Evolutionary conservation across 768 basidiomycete genomes (phyloP), one percentile per base, ranked within the genome.

Genomic region (Lyophyllum decastes): DNA sequence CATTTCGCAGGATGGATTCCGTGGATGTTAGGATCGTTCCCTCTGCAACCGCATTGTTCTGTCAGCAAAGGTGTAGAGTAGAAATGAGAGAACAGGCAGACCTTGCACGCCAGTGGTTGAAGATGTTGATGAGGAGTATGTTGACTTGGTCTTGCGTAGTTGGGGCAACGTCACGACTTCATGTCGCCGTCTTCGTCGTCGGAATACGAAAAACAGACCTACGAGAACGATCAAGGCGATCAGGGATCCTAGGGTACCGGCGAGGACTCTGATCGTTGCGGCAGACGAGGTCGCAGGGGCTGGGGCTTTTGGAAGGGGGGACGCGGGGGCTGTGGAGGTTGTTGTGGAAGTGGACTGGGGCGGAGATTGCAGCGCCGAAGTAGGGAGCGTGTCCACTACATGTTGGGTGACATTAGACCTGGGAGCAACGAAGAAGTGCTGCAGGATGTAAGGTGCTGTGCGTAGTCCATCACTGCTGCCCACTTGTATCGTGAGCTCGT

Each of bases 401-500:
- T 52, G 24, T 27, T 48, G 59, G 2, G 50, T 61, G 34, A 35
- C 8, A 46, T 60, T 54, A 12, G 22, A 45, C 25, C 22, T 30
- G 1, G 78, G 74, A 35, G 68, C 66, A 7, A 82, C 64, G 57
- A 76, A 72, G 55, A 81, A 76, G 26, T 69, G 68, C 27, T 77
- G 70, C 14, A 83, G 55, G 3, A 71, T 77, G 56, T 72, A 83
- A 7, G 79, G 78, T 1, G 74, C 66, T 5, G 41, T 51, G 43
- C 6, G 30, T n/a, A n/a, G n/a, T 26, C 57, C 59, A 12, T n/a
- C 22, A 2, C 72, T 64, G 12, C 62, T 59, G 1, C 73, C 71
- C 19, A 82, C 68, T 50, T 76, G 73, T 58, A 83, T 75, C 7
- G 63, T 61, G 26, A 83, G 61, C 6, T 58, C 63, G 64, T 83